Base-by-base conservation (phyloP, 177 flowering plant species). In the Vitis hybrid region DNA sequence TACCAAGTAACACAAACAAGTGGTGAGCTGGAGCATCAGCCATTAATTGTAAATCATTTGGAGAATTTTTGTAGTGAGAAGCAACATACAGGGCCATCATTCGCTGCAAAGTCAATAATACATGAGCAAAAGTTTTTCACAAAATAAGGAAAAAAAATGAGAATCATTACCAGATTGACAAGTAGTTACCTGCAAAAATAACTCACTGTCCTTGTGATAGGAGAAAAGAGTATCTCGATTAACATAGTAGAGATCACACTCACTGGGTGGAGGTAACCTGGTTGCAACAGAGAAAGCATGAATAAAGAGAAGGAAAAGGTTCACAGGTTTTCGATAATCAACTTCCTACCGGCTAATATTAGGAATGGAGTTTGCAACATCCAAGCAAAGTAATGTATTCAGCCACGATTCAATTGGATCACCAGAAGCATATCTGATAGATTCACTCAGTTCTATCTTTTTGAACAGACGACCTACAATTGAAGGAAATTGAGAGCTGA, bases 21-120 rank as follows among this genome's bases (percentile, higher is more conserved):
- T 96, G 99, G 76, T 96, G 99, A 11, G 97, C 99, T 55, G 99
- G 98, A 70, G 99, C 99, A 85, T 96, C 98, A 50, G 98, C 97
- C 95, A 96, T 85, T 76, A 96, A 65, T 85, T 92, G 99, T 60
- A 96, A 72, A 78, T 96, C 99, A 81, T 93, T 92, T 16, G 98
- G 99, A 70, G 99, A 93, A 75, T 93, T 96, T 74, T 93, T 93
- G 78, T 96, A 96, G 79, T 96, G 98, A 64, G 99, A 96, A 68
- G 99, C 85, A 79, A 96, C 98, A 83, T 89, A 96, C 16, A 96
- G 85, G 18, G 97, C 92, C 99, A 96, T 93, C 97, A 93, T 93
- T 72, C 97, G 77, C 99, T 96, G 90, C 78, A 86, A 51, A 45
- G 29, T 69, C 13, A 53, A 55, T 50, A 72, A 55, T 55, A 14